Conservation (phyloP, 2,329 filamentous ascomycete species). For the Exophiala dermatitidis region DNA sequence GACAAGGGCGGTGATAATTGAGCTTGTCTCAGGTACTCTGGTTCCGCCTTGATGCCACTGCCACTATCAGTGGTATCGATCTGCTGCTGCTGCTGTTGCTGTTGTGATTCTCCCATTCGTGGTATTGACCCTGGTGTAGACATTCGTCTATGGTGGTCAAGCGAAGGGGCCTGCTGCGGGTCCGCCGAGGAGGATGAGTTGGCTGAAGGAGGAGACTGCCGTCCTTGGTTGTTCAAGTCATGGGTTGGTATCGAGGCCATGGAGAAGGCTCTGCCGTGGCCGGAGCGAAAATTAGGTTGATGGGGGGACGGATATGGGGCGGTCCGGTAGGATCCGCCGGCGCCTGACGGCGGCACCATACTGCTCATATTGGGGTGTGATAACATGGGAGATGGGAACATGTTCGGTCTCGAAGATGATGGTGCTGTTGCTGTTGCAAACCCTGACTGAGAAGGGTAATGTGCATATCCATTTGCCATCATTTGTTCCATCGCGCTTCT, state of each 20-base stretch:
- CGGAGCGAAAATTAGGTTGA: conserved; percentile 26
- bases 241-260: conserved; percentile 13
- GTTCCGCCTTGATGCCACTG: conserved; percentile 11
- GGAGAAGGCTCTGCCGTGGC: conserved; percentile 19
- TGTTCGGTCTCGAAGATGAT: conserved; percentile 33
- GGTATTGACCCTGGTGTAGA: conserved; percentile 36
- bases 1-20: conserved; percentile 26
- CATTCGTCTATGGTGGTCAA: conserved; percentile 35
- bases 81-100: too few relatives aligned
- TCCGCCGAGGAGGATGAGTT: conserved; percentile 27
- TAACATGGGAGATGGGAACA: conserved; percentile 30
- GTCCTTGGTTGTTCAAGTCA: not conserved
- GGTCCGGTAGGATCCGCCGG: conserved; percentile 32
- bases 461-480: conserved; percentile 37
- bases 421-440: conserved; percentile 27
- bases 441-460: conserved; percentile 24
- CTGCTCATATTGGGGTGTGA: conserved; percentile 16
- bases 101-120: not conserved
- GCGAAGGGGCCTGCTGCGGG: conserved; percentile 5
- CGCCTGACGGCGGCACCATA: conserved; percentile 12
- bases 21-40: conserved; percentile 21
- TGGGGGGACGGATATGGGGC: conserved; percentile 37
- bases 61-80: too few relatives aligned
- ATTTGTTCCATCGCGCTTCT: conserved; percentile 44
- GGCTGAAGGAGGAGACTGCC: conserved; percentile 34